Base-by-base conservation (phyloP, 148 eudicot genomes). In the Chenopodium quinoa region DNA sequence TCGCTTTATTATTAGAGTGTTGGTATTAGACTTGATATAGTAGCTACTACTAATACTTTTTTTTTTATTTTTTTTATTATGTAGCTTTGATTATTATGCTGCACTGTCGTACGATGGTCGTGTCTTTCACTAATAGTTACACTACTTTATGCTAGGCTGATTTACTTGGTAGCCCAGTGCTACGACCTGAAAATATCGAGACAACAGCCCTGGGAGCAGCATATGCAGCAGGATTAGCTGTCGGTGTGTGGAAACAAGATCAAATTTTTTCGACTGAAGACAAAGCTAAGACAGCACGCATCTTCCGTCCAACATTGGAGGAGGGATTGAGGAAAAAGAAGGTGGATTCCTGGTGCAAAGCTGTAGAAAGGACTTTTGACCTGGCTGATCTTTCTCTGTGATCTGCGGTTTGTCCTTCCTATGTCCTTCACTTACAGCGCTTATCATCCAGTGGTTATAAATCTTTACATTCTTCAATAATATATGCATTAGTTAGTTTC, bases 161-260 rank as follows among this genome's bases (percentile, higher is more conserved):
- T 83, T 70, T 97, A 84, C 77, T 97, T 58, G 99, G 99, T 20
- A 90, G 66, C 58, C 93, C 98, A 20, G 99, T 97, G 74, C 84
- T 91, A 25, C 90, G 99, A 87, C 99, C 99, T 23, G 91, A 93
- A 47, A 90, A 97, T 76, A 92, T 89, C 52, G 99, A 97, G 86
- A 97, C 99, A 11, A 97, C 99, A 7, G 99, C 99, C 0, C 91
- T 94, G 27, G 99, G 99, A 47, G 98, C 99, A 47, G 99, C 98
- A 37, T 97, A 90, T 87, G 98, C 99, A 14, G 99, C 99, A 27
- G 99, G 99, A 76, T 86, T 97, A 81, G 99, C 99, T 29, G 93
- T 94, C 29, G 95, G 94, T 34, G 87, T 97, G 64, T 97, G 98
- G 98, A 92, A 91, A 32, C 95, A 97, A 78, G 84, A 89, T 0